These are phyloP conservation scores for Penicillium argentinense DNA, from an alignment of 495 filamentous ascomycete genomes.

Conservation along the genomic window DNA sequence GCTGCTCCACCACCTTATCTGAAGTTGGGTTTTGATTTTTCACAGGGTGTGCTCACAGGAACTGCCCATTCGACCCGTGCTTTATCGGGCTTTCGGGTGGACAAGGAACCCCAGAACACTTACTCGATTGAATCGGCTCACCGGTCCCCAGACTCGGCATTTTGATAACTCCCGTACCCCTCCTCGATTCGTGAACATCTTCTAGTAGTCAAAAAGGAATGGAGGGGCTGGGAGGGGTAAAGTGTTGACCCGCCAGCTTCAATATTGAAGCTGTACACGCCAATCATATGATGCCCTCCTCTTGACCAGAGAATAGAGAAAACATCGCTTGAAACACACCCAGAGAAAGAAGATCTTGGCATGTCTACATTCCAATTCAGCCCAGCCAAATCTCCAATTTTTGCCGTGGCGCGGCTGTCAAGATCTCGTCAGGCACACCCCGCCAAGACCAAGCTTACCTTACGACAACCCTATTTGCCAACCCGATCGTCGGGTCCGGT, in stretches of 20 bases:
- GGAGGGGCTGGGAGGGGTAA: constrained; percentile 1
- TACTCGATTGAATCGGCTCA: constrained; percentile 3
- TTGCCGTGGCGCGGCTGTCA: not conserved
- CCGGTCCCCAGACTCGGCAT: constrained; percentile 5
- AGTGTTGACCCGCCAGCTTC: no score
- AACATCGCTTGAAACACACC: no score
- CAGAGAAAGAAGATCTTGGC: no score
- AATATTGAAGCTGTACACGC: no score
- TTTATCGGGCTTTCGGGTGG: not conserved
- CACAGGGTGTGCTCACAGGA: constrained; percentile 26
- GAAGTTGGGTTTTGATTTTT: constrained; percentile 20
- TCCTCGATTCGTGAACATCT: no score
- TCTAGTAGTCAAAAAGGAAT: no score
- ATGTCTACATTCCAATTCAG: no score
- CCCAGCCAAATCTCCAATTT: no score
- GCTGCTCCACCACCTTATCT: constrained; percentile 25
- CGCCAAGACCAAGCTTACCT: no score
- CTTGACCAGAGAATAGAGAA: no score
- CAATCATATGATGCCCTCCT: no score
- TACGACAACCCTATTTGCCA: constrained; percentile 3
- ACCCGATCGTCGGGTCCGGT: not conserved
- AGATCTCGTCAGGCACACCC: not conserved
- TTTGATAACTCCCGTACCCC: no score
- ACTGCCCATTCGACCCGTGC: constrained; percentile 5
- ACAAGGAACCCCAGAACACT: not conserved